A percentile compares a stretch with the other conserved stretches of the same genome.
These are phyloP conservation scores for Suillus placidus DNA, from an alignment of 768 basidiomycete genomes.

Conservation along the genomic window DNA sequence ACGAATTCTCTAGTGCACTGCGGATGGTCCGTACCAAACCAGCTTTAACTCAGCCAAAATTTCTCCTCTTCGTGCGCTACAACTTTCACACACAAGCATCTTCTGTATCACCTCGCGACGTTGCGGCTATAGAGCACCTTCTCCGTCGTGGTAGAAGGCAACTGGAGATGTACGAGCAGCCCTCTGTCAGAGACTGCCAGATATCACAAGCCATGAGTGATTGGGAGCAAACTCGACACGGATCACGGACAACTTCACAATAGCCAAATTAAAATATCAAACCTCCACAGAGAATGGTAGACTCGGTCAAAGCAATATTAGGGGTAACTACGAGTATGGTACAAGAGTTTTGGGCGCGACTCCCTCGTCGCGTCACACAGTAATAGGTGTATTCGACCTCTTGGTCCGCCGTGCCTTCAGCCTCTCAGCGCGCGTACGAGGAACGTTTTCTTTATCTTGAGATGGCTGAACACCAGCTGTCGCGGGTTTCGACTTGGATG, in stretches of 20 bases:
- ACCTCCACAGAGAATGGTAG: background rate
- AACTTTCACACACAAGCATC: conserved; percentile 67
- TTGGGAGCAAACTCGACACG: conserved; percentile 52
- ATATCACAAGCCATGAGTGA: conserved; percentile 70
- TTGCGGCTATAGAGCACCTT: conserved; percentile 74
- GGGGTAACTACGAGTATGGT: conserved; percentile 1
- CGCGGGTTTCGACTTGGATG: conserved; percentile 5
- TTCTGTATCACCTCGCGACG: conserved; percentile 62
- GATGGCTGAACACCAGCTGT: background rate
- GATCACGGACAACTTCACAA: conserved; percentile 12
- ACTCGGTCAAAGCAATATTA: background rate
- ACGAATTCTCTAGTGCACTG: conserved; percentile 55
- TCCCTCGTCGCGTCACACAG: background rate
- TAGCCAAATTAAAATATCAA: background rate
- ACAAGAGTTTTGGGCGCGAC: background rate
- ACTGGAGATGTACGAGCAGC: conserved; percentile 68
- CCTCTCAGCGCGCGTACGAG: conserved; percentile 9
- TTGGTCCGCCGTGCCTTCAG: conserved; percentile 7
- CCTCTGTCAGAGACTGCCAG: conserved; percentile 72
- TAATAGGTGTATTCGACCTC: background rate
- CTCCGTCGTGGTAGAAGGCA: conserved; percentile 70
- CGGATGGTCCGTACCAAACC: conserved; percentile 78
- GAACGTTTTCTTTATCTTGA: conserved; percentile 11
- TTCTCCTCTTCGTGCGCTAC: conserved; percentile 68
- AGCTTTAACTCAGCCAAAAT: conserved; percentile 56